Evolutionary conservation across 179 eudicot genomes (phyloP), one percentile per base, ranked within the genome.

Genomic region (Gypsophila paniculata): DNA sequence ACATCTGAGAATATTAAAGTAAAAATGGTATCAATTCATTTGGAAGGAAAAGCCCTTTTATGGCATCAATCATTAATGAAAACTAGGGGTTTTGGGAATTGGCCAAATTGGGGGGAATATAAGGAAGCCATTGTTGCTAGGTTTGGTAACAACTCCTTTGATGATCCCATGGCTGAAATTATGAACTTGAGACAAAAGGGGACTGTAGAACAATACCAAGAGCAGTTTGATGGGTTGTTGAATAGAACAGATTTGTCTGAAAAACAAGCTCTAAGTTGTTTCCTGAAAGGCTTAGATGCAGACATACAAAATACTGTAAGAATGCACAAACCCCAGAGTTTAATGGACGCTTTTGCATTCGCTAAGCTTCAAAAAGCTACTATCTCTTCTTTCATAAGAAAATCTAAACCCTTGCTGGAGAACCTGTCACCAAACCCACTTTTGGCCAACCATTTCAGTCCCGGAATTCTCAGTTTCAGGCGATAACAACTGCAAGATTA

Each of bases 291-390:
- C 1, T 66, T 66, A 14, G 36, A 66, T 12, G 2, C 6, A 21
- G 70, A 66, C 2, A 46, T 66, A 4, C 36, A 48, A 22, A 46
- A 46, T 6, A 13, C 12, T 4, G 70, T 66, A 1, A 13, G 26
- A 14, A 73, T 65, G 65, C 68, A 61, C 17, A 73, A 65, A 21
- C 70, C 76, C 5, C 34, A 64, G 6, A 32, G 51, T 4, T 19
- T 73, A 4, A 64, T 34, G 34, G 76, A 73, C n/a, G 76, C 70
- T 18, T 6, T 29, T 34, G 57, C 36, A 9, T 23, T 73, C 0
- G 70, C 76, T 0, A 34, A 44, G 3, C 6, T 52, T 17, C 44
- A 25, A 17, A 70, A 63, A 9, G 70, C 59, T 26, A 58, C 57
- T 6, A 29, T 32, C 2, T 14, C 65, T 2, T 61, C 38, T 14